phyloP scores from a whole-genome alignment of 495 filamentous ascomycete species.

The Delitschia confertaspora region DNA sequence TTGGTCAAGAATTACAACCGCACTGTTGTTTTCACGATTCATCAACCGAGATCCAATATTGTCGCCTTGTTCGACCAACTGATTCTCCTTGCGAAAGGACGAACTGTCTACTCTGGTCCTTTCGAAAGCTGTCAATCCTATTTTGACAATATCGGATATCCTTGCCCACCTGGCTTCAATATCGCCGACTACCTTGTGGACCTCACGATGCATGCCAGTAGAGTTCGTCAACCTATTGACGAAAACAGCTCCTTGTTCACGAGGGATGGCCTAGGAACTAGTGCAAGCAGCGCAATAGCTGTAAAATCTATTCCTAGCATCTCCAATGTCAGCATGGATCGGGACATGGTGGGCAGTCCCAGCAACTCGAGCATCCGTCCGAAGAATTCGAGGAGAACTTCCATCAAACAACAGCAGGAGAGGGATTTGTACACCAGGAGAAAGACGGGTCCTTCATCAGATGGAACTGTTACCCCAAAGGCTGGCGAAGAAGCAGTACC shows the following conservation, averaged over 20 bases:
- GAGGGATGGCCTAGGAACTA: slow-evolving; percentile 49
- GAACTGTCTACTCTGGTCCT: slow-evolving; percentile 85
- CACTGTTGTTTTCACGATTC: slow-evolving; percentile 96
- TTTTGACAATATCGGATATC: slow-evolving; percentile 83
- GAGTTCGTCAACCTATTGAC: slow-evolving; percentile 47
- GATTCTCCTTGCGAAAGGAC: slow-evolving; percentile 79
- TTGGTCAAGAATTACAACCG: slow-evolving; percentile 91
- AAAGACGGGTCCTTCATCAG: slow-evolving; percentile 47
- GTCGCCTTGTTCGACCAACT: slow-evolving; percentile 96
- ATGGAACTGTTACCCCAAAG: slow-evolving; percentile 47
- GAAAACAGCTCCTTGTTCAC: slow-evolving; percentile 42
- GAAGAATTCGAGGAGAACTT: slow-evolving; percentile 58
- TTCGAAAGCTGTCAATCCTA: slow-evolving; percentile 85
- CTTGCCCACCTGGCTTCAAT: slow-evolving; percentile 93
- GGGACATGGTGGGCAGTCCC: slow-evolving; percentile 46
- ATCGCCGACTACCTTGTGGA: slow-evolving; percentile 97
- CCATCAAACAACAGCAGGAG: slow-evolving; percentile 75
- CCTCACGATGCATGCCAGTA: slow-evolving; percentile 88
- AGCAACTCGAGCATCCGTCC: slow-evolving; percentile 48
- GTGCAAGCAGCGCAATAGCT: slow-evolving; percentile 81
- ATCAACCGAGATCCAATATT: slow-evolving; percentile 99
- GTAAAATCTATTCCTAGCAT: slow-evolving; percentile 84
- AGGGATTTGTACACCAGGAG: slow-evolving; percentile 82
- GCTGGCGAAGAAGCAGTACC: slow-evolving; percentile 61
- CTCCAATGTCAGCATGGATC: slow-evolving; percentile 55